Base-by-base conservation (phyloP, 495 filamentous ascomycete species). In the Elasticomyces elasticus region DNA sequence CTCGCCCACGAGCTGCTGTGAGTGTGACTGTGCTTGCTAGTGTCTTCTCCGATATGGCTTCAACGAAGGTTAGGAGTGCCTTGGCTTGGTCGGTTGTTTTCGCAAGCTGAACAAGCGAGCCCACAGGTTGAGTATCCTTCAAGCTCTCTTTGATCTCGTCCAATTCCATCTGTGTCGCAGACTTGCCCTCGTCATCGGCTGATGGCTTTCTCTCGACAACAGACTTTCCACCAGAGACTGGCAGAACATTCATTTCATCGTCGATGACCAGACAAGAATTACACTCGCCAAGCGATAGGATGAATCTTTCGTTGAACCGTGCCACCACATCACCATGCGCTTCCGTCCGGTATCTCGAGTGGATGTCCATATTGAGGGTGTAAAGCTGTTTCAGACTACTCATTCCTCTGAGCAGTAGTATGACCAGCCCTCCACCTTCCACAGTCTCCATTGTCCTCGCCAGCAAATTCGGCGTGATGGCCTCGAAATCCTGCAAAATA, bases 401-500 rank as follows among this genome's bases (percentile, higher is more conserved):
- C 90, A 99, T 96, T 56, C 91, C 87, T 72, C 96, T 97, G 30
- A 99, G 68, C 28, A 99, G 75, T 54, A 99, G 69, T 19, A 99
- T 68, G 0, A 97, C 90, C 62, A 97, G 70, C 25, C 94, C 94
- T 51, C 94, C 94, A 59, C 94, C 94, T 65, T 99, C 92, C 20
- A 99, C 94, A 0, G 94, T 97, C 69, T 99, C 94, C 60, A 99
- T 86, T 2, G 92, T 97, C 41, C 91, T 76, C 1, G 94, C 94
- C 20, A 99, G 78, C 54, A 96, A 75, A 64, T 99, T 99, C 25
- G 94, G 94, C 5, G 92, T 99, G 54, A 99, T 83, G 24, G 89
- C 94, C 66, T 99, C 94, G 62, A 99, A 99, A 57, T 99, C 94
- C 65, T 99, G 94, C 52, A 99, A 72, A 58, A 97, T 92, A 66